These are phyloP conservation scores for Trapa incisa DNA, from an alignment of 345 rosid species.

Conservation along the genomic window DNA sequence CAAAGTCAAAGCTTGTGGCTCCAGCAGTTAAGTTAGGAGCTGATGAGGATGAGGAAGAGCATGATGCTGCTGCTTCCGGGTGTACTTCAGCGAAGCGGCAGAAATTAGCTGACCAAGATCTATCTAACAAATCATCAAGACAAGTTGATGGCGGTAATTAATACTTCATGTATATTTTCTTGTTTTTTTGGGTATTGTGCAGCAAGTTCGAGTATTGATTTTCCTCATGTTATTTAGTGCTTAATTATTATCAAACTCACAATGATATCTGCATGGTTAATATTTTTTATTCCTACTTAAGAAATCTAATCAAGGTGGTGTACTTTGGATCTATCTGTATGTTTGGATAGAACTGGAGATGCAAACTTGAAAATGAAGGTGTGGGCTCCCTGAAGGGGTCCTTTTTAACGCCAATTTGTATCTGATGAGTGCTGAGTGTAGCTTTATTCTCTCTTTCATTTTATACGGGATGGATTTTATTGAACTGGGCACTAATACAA, in stretches of 20 bases:
- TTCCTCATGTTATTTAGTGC: neutral
- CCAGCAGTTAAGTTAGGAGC: slow-evolving; percentile 73
- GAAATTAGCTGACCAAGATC: slow-evolving; percentile 44
- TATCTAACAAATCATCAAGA: slow-evolving; percentile 31
- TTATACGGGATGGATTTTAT: neutral
- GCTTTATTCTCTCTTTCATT: neutral
- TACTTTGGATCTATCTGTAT: too few relatives aligned
- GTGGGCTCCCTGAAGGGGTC: neutral
- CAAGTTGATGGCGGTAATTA: slow-evolving; percentile 73
- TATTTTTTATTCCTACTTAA: neutral
- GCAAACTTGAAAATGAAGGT: too few relatives aligned
- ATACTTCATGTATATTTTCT: slow-evolving; percentile 26
- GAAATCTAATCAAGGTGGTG: neutral
- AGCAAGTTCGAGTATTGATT: neutral
- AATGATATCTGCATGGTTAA: neutral
- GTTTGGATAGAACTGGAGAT: too few relatives aligned
- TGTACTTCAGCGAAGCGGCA: slow-evolving; percentile 53
- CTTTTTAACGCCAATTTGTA: neutral
- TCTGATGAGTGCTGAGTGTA: neutral
- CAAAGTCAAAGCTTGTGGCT: slow-evolving; percentile 75
- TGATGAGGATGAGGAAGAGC: slow-evolving; percentile 73
- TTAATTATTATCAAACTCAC: neutral
- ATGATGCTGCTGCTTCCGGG: slow-evolving; percentile 15
- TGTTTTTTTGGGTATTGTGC: slow-evolving; percentile 4
- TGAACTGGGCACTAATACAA: neutral